Conservation (phyloP, 1,284 basidiomycete species). For the Naganishia cerealis region DNA sequence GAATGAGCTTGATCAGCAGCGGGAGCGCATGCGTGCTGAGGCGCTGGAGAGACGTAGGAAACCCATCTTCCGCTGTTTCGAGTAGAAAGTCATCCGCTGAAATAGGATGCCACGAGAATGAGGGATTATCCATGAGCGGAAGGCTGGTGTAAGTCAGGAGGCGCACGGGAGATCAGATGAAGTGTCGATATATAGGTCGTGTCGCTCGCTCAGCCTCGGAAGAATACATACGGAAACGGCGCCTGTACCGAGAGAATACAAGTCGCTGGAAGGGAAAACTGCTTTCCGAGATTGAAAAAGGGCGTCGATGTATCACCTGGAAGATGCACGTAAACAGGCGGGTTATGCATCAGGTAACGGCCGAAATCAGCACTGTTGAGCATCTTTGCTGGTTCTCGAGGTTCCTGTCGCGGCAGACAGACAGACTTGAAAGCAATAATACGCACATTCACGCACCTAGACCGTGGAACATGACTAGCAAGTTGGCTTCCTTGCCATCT, state of each 20-base stretch:
- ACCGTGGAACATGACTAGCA: slow-evolving; percentile 81
- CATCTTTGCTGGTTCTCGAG: not conserved
- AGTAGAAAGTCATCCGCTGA: slow-evolving; percentile 78
- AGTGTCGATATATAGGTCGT: not conserved
- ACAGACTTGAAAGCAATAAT: not conserved
- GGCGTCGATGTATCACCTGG: slow-evolving; percentile 77
- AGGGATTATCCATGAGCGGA: slow-evolving; percentile 71
- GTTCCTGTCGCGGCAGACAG: not conserved
- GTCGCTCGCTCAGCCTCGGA: not conserved
- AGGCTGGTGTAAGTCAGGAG: slow-evolving; percentile 58
- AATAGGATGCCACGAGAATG: slow-evolving; percentile 84
- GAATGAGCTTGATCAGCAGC: slow-evolving; percentile 59
- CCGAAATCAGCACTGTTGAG: not conserved
- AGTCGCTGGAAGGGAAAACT: slow-evolving; percentile 79
- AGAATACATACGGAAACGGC: slow-evolving; percentile 21
- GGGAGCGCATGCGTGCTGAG: slow-evolving; percentile 47
- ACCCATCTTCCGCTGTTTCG: slow-evolving; percentile 59
- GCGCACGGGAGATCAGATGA: not conserved
- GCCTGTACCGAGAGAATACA: slow-evolving; percentile 77
- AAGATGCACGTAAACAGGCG: not conserved
- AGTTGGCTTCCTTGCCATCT: slow-evolving; percentile 82
- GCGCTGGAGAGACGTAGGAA: slow-evolving; percentile 53
- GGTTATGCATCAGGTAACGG: too few relatives aligned
- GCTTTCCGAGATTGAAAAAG: slow-evolving; percentile 70
- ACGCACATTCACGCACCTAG: slow-evolving; percentile 62